These are phyloP conservation scores for Rosa lucieae DNA, from an alignment of 306 rosid species.

Conservation along the genomic window DNA sequence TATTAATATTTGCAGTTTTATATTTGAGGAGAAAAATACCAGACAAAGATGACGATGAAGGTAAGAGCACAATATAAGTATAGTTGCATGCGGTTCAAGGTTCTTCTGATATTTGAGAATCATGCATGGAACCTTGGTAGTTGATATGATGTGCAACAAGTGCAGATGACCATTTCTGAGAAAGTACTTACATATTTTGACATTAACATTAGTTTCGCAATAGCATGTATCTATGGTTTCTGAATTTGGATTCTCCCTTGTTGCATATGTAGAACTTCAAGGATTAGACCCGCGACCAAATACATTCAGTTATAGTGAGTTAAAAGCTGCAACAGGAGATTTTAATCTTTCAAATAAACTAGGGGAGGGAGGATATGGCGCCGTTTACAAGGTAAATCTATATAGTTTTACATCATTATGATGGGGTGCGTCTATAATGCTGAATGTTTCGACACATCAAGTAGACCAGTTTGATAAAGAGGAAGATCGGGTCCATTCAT, in stretches of 20 bases:
- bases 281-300: conserved; percentile 23
- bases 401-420: too few species aligned
- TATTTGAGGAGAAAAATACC: conserved; percentile 11
- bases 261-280: conserved; percentile 11
- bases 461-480: too few species aligned
- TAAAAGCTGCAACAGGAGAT: conserved; percentile 30
- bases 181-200: not conserved
- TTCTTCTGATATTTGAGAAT: not conserved
- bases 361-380: conserved; percentile 41
- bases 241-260: not conserved
- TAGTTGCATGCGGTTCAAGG: not conserved
- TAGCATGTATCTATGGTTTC: not conserved
- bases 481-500: too few species aligned
- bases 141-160: too few species aligned
- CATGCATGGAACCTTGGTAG: not conserved
- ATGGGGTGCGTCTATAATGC: too few species aligned
- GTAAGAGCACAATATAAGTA: not conserved
- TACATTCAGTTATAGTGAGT: conserved; percentile 30
- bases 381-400: conserved; percentile 24
- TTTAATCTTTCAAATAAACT: conserved; percentile 31
- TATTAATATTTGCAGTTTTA: not conserved
- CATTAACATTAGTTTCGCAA: not conserved
- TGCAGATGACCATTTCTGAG: too few species aligned
- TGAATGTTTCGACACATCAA: too few species aligned
- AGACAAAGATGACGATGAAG: conserved; percentile 14